These are phyloP conservation scores for Penicillium corylophilum DNA, from an alignment of 2,329 filamentous ascomycete genomes.

Conservation along the genomic window DNA sequence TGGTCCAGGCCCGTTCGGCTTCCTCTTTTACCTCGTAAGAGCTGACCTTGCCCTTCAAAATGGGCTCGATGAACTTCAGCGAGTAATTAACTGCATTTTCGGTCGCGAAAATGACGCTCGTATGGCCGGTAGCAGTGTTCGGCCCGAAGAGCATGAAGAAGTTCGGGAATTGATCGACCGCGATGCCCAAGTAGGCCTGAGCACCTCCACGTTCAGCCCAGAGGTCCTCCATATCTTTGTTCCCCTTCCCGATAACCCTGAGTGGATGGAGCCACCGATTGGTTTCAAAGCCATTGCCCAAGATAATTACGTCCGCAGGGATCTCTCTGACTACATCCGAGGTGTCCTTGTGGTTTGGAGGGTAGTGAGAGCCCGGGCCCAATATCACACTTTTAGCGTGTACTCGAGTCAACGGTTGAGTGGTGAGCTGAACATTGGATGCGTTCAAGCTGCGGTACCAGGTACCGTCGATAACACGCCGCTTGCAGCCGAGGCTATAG, in stretches of 20 bases:
- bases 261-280: slow-evolving; percentile 56
- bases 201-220: slow-evolving; percentile 62
- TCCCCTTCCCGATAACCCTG: slow-evolving; percentile 52
- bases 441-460: slow-evolving; percentile 57
- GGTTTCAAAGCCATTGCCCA: slow-evolving; percentile 62
- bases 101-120: slow-evolving; percentile 57
- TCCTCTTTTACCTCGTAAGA: slow-evolving; percentile 51
- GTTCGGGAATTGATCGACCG: slow-evolving; percentile 63
- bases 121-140: slow-evolving; percentile 63
- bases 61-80: slow-evolving; percentile 57
- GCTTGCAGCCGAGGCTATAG: slow-evolving; percentile 63
- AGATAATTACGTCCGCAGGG: slow-evolving; percentile 60
- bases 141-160: slow-evolving; percentile 65
- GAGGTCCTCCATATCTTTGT: slow-evolving; percentile 53
- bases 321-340: slow-evolving; percentile 42
- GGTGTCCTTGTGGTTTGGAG: slow-evolving; percentile 30
- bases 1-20: slow-evolving; percentile 49
- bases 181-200: slow-evolving; percentile 60
- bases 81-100: slow-evolving; percentile 64
- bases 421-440: slow-evolving; percentile 55
- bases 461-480: slow-evolving; percentile 59
- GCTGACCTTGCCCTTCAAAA: slow-evolving; percentile 48
- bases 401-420: slow-evolving; percentile 51
- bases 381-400: slow-evolving; percentile 51
- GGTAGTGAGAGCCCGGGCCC: slow-evolving; percentile 51